Base-by-base conservation (phyloP, 345 rosid genomes). In the Trapa incisa region DNA sequence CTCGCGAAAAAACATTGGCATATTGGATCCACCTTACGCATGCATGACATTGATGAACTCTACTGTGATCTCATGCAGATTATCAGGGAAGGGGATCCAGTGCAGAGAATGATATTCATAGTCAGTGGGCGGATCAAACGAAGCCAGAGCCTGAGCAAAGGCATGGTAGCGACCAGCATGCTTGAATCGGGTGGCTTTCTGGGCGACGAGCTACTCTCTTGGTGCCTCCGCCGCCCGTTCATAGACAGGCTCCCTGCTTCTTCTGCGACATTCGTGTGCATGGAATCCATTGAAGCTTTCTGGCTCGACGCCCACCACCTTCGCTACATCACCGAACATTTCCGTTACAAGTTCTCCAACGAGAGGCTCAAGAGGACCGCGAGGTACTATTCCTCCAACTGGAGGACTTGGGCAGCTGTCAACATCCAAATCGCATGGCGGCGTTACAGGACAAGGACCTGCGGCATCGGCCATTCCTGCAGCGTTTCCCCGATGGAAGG, bases 371-470 rank as follows among this genome's bases (percentile, higher is more conserved):
- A 85, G 79, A 70, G 96, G 67, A 92, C 85, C 0, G 89, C 96
- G 2, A 86, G 98, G 80, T 88, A 84, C 73, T 90, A 88, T 68
- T 93, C 98, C 5, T 93, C 97, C 15, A 89, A 87, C 69, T 93
- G 98, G 96, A 71, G 96, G 64, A 85, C 90, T 6, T 93, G 98
- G 97, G 98, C 97, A 0, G 97, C 97, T 0, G 97, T 93, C 64
- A 90, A 80, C 42, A 77, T 90, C 29, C 98, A 93, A 50, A 71
- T 88, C 67, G 85, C 90, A 14, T 93, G 98, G 98, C 78, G 82
- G 0, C 77, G 85, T 13, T 76, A 85, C 77, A 81, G 79, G 84
- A 79, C 65, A 76, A 86, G 91, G 84, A 76, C 80, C 67, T 80
- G 65, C 84, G 84, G 29, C 29, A 22, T 22, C 29, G 29, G 29